Base-by-base conservation (phyloP, 768 basidiomycete species). In the Collybia mongolica region DNA sequence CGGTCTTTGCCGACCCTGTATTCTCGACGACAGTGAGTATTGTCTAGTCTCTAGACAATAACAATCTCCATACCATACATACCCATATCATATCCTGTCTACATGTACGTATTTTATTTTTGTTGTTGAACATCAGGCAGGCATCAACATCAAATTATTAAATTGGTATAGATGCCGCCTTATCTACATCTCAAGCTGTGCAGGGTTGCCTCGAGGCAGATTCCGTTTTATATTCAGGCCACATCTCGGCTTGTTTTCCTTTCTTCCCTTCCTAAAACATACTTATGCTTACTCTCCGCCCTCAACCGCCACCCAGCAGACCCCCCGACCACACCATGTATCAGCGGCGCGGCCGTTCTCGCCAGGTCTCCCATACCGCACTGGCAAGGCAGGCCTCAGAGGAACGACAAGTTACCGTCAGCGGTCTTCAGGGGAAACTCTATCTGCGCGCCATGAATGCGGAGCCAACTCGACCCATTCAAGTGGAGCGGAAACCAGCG, bases 351-450 rank as follows among this genome's bases (percentile, higher is more conserved):
- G 72, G 63, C 32, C 59, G 67, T 32, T 67, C 67, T 15, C 66
- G 60, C 52, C 61, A 66, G 35, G 60, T 79, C 3, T 73, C 77
- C 0, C 61, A 61, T 5, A 69, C 70, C 37, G 77, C 79, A 1
- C 57, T 75, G 18, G 76, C 75, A 0, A 54, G 77, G 46, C 65
- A 65, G 18, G 74, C 75, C 0, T 72, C 73, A 6, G 71, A 75
- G 17, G 73, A 79, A 44, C 70, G 74, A 62, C 39, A 43, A 5
- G n/a, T 2, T 36, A 24, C 9, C 23, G 20, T 11, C 35, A 18
- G 17, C 23, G 12, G 32, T 32, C 32, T 32, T 12, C 6, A 32
- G 22, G 36, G 22, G 26, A 24, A 20, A 46, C 20, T 12, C 26
- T 35, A 23, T 36, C 17, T 11, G 19, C 29, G 17, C 20, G 26